phyloP scores from a whole-genome alignment of 371 early-diverging fungal genomes.

The Chytridium lagenaria region DNA sequence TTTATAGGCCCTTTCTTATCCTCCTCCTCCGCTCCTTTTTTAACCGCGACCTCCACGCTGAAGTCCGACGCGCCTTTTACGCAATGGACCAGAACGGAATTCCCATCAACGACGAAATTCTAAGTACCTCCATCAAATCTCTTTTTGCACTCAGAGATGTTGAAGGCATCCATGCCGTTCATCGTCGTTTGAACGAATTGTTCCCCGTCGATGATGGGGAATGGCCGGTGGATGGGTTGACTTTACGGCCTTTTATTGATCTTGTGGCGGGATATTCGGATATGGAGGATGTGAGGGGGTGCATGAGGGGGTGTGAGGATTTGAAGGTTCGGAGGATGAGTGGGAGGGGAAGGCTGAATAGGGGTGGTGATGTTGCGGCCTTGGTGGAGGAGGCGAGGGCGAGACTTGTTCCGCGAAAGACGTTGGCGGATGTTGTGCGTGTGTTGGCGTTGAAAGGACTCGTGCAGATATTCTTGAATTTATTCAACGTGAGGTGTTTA shows the following conservation, averaged over 20 bases:
- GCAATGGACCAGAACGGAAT: neutral
- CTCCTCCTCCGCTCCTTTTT: neutral
- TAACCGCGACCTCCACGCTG: neutral
- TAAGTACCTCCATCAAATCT: neutral
- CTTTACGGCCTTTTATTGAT: neutral
- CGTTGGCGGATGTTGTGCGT: neutral
- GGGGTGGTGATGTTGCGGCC: neutral
- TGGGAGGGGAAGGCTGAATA: too few species aligned
- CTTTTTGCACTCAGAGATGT: neutral
- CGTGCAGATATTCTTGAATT: neutral
- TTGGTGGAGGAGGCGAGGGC: neutral
- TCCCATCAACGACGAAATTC: neutral
- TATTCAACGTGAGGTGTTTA: neutral
- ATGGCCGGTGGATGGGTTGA: too few species aligned
- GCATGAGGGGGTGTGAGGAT: neutral
- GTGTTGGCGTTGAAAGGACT: neutral
- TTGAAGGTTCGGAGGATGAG: neutral
- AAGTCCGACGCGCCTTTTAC: neutral
- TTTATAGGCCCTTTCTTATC: neutral
- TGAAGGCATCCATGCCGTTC: neutral
- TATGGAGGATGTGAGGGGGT: neutral
- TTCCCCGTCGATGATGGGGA: too few species aligned
- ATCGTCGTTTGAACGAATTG: neutral
- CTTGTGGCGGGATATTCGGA: neutral
- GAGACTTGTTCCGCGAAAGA: conserved; percentile 3